Conservation (phyloP, 1,139 yeast genomes). For the Yamadazyma taylorii region DNA sequence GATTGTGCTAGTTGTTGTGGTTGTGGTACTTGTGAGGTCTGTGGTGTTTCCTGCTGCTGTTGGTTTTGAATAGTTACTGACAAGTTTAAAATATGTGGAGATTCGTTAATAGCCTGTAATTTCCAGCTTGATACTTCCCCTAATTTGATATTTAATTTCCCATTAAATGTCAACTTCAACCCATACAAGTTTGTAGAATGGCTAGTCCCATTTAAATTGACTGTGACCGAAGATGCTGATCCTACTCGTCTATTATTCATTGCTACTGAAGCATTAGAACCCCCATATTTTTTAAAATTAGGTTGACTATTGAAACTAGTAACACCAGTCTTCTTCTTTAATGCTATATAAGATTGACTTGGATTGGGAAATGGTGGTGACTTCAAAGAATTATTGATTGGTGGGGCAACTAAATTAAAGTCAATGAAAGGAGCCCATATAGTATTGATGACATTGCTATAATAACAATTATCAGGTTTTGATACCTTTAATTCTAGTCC, state of each 20-base stretch:
- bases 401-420: conserved; percentile 50
- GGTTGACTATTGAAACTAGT: neutral
- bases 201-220: conserved; percentile 35
- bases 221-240: conserved; percentile 46
- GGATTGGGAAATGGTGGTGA: conserved; percentile 2
- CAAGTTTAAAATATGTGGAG: conserved; percentile 46
- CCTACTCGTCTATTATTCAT: conserved; percentile 16
- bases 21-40: neutral
- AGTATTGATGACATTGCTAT: conserved; percentile 45
- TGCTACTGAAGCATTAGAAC: neutral
- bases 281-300: neutral
- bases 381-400: conserved; percentile 42
- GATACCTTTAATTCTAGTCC: conserved; percentile 25
- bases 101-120: conserved; percentile 65
- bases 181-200: conserved; percentile 43
- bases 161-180: conserved; percentile 60
- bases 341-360: conserved; percentile 3
- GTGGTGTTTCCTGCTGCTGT: neutral
- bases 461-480: conserved; percentile 11
- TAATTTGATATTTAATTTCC: conserved; percentile 57
- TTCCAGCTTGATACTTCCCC: conserved; percentile 67
- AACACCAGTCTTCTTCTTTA: conserved; percentile 5
- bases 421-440: conserved; percentile 64
- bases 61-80: conserved; percentile 38
- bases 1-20: too few relatives aligned